Base-by-base conservation (phyloP, 495 filamentous ascomycete species). In the Trypethelium eluteriae region DNA sequence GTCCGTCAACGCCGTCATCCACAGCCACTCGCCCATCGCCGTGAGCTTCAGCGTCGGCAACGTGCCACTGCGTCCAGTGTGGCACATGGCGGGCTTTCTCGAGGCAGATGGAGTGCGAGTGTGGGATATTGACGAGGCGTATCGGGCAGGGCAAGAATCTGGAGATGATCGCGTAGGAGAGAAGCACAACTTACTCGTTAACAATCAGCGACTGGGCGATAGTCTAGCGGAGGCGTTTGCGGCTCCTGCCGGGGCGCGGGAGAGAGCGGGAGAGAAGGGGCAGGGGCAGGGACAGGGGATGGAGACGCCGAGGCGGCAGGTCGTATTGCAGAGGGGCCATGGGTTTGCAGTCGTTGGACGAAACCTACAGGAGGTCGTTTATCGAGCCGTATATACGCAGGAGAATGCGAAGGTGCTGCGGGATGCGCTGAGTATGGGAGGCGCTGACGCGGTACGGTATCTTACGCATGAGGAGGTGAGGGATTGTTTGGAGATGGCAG, bases 351-450 rank as follows among this genome's bases (percentile, higher is more conserved):
- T 69, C n/a, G 64, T 71, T 0, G 77, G 73, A 16, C 46, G 61
- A 32, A 62, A 66, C 2, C 73, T 78, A 44, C 70, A 75, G 53
- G 71, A 74, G 53, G 76, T 72, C 0, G 76, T 78, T 7, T 72
- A 71, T 56, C 71, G 76, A 25, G 73, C 73, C 10, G 68, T 78
- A n/a, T 79, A 73, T 66, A 77, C 75, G 2, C 72, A 73, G 62
- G 70, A 67, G 47, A 76, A 76, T 18, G 76, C 75, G 5, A 67
- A 70, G 47, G 69, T 70, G 38, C 63, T 57, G 63, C 53, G 32
- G 5, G 53, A 59, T 36, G 53, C 53, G n/a, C 32, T 59, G 32
- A 36, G 6, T 35, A 32, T 6, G 32, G 53, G 25, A 18, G 16
- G 49, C 36, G 53, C 5, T 7, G 53, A 7, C 18, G 3, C 53